Evolutionary conservation across 345 rosid species (phyloP), one percentile per base, ranked within the genome.

Genomic region (Physaria fendleri): DNA sequence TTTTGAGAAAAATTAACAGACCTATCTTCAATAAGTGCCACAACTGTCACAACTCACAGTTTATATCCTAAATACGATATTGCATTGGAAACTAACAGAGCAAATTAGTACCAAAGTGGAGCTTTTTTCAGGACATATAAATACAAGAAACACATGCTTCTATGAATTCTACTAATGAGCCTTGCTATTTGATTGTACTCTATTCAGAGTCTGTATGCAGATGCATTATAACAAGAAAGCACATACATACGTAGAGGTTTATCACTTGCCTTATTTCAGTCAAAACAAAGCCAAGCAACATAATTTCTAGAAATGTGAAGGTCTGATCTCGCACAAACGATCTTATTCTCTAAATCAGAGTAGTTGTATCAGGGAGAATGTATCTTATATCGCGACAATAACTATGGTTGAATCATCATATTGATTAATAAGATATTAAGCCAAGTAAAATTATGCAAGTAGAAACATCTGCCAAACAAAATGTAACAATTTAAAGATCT

Each of bases 321-420:
- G n/a, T 66, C 28, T 40, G 17, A 0, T 7, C 35, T n/a, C 4
- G 3, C 0, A 25, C 4, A 15, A 66, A 46, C 6, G 1, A 59
- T 41, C 53, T 67, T 59, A 40, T 49, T 50, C 1, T 58, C 16
- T 23, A 6, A 23, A 8, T 2, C 1, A 12, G 49, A 44, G 54
- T 5, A 51, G 32, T 10, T 23, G 55, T 25, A 25, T 51, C 15
- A 3, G 2, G 16, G 27, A 41, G 30, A 42, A 42, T 6, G 13
- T 52, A 24, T 59, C 39, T 14, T 53, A 52, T 62, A 45, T 28
- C 14, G 41, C 53, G 56, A 44, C 4, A 45, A 15, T 35, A 53
- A 21, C 56, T 28, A 60, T 37, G 15, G 57, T 45, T 5, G 49
- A 53, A 35, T 53, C 53, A 43, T 35, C 62, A 68, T 44, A n/a